Conservation (phyloP, 2,329 filamentous ascomycete species). For the Talaromyces sp. region DNA sequence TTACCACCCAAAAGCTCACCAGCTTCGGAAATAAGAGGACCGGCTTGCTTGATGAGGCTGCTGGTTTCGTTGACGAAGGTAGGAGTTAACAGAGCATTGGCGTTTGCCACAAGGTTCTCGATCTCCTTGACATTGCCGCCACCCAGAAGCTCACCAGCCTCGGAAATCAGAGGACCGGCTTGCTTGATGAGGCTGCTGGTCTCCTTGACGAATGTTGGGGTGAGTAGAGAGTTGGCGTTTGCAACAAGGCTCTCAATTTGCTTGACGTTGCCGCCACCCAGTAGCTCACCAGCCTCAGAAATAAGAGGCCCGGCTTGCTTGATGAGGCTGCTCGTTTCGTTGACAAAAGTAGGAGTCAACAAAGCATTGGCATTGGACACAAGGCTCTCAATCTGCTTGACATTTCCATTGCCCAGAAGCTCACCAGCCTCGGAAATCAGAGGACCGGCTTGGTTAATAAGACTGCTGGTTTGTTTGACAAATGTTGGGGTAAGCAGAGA, state of each 20-base stretch:
- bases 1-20: slow-evolving; percentile 14
- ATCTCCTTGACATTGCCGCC: slow-evolving; percentile 4
- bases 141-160: slow-evolving; percentile 19
- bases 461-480: slow-evolving; percentile 15
- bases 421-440: slow-evolving; percentile 20
- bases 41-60: slow-evolving; percentile 1
- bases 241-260: slow-evolving; percentile 17
- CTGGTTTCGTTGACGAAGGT: slow-evolving; percentile 23
- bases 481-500: slow-evolving; percentile 18
- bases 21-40: neutral
- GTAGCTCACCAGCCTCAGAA: neutral
- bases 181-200: neutral
- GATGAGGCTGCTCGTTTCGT: slow-evolving; percentile 7
- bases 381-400: slow-evolving; percentile 19
- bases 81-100: slow-evolving; percentile 26
- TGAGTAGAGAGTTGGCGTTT: slow-evolving; percentile 13
- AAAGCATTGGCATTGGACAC: slow-evolving; percentile 21
- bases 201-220: slow-evolving; percentile 5
- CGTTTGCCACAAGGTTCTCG: slow-evolving; percentile 16
- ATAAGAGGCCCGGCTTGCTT: slow-evolving; percentile 7
- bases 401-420: slow-evolving; percentile 26
- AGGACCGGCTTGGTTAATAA: slow-evolving; percentile 6
- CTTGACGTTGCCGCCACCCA: slow-evolving; percentile 19
- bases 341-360: slow-evolving; percentile 16
- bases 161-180: slow-evolving; percentile 20